These are phyloP conservation scores for Coniella vitis DNA, from an alignment of 2,329 filamentous ascomycete species.

Conservation along the genomic window DNA sequence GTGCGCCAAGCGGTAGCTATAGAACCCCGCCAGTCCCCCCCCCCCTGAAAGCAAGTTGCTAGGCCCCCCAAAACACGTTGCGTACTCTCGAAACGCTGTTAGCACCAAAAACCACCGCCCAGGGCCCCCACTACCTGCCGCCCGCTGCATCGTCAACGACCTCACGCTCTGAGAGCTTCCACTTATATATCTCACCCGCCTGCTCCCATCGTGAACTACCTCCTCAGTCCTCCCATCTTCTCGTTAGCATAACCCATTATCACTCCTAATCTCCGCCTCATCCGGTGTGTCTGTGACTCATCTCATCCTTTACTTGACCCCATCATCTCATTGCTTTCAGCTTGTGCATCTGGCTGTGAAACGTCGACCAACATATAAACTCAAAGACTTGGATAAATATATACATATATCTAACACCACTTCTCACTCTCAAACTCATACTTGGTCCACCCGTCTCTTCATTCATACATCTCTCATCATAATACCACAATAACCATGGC, in stretches of 20 bases:
- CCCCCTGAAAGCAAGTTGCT: not conserved
- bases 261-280: not conserved
- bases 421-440: not conserved
- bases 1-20: not conserved
- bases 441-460: not conserved
- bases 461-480: not conserved
- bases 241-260: too few relatives aligned
- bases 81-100: too few relatives aligned
- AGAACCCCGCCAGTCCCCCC: not conserved
- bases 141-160: too few relatives aligned
- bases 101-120: not conserved
- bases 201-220: too few relatives aligned
- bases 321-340: not conserved
- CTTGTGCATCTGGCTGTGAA: too few relatives aligned
- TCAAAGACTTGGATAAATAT: too few relatives aligned
- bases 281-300: not conserved
- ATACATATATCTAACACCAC: too few relatives aligned
- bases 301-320: not conserved
- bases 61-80: too few relatives aligned
- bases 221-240: too few relatives aligned
- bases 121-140: not conserved
- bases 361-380: too few relatives aligned
- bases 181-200: too few relatives aligned
- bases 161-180: too few relatives aligned
- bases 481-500: conserved; percentile 20